These are phyloP conservation scores for Calonectria pseudoreteaudii DNA, from an alignment of 2,329 filamentous ascomycete species.

Conservation along the genomic window DNA sequence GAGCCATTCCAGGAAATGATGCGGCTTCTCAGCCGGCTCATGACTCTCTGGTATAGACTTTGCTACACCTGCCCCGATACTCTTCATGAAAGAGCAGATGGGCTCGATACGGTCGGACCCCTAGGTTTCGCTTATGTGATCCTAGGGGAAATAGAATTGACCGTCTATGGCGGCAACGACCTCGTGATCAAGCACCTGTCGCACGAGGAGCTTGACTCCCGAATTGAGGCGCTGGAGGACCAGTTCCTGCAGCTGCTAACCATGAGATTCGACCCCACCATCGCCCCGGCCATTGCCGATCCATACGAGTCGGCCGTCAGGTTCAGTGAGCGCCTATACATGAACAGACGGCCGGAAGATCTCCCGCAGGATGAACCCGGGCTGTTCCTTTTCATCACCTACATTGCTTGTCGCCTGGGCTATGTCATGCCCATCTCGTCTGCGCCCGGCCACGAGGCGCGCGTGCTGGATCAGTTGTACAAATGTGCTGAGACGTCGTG, in stretches of 20 bases:
- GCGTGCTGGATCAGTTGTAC: not conserved
- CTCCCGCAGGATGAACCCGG: not conserved
- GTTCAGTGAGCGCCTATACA: not conserved
- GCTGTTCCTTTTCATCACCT: not conserved
- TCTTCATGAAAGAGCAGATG: not conserved
- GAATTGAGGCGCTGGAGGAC: not conserved
- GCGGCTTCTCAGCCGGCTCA: not conserved
- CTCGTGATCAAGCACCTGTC: not conserved
- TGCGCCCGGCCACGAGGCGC: not conserved
- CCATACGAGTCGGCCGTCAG: not conserved
- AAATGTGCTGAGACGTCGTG: not conserved
- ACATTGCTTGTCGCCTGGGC: not conserved
- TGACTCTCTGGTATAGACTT: not conserved
- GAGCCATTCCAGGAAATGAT: not conserved
- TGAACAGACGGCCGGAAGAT: not conserved
- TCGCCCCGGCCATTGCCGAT: not conserved
- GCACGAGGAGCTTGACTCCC: not conserved
- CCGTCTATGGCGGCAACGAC: not conserved
- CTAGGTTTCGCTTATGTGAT: not conserved
- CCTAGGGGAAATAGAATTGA: not conserved
- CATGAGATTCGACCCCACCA: not conserved
- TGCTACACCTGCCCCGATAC: not conserved
- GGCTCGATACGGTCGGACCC: not conserved
- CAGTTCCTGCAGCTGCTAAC: not conserved
- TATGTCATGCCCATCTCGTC: not conserved